phyloP scores from a whole-genome alignment of 2,329 filamentous ascomycete species.

The Diaporthe aspalathi region DNA sequence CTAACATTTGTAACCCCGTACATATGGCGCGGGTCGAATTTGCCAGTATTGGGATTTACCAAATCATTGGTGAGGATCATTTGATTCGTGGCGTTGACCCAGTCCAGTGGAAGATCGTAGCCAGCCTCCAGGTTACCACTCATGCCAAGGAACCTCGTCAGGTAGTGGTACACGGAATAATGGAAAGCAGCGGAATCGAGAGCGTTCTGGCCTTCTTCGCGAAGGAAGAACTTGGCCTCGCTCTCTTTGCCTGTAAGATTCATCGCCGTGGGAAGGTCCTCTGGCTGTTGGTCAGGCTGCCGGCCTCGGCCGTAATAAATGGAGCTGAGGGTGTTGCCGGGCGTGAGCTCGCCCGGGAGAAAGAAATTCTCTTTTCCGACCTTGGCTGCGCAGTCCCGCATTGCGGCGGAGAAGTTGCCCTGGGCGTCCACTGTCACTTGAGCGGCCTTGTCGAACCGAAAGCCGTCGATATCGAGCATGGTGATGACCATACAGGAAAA shows the following conservation, averaged over 20 bases:
- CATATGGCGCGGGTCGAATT: constrained; percentile 72
- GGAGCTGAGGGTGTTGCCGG: constrained; percentile 69
- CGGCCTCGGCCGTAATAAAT: constrained; percentile 72
- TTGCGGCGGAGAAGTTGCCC: constrained; percentile 66
- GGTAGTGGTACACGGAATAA: constrained; percentile 72
- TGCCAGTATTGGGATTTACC: constrained; percentile 65
- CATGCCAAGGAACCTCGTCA: constrained; percentile 70
- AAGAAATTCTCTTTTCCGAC: constrained; percentile 73
- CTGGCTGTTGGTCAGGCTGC: constrained; percentile 63
- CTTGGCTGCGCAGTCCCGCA: constrained; percentile 67
- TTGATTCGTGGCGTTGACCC: constrained; percentile 61
- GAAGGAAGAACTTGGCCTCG: constrained; percentile 60
- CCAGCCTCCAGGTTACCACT: constrained; percentile 67
- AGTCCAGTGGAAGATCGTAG: constrained; percentile 65
- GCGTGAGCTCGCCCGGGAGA: constrained; percentile 72
- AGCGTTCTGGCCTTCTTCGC: constrained; percentile 61
- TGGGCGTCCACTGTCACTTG: constrained; percentile 72
- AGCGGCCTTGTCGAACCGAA: constrained; percentile 74
- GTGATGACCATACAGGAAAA: constrained; percentile 73
- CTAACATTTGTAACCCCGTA: constrained; percentile 54
- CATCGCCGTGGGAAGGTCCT: constrained; percentile 60
- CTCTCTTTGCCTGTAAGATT: constrained; percentile 55
- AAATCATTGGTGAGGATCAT: constrained; percentile 68
- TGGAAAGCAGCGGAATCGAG: constrained; percentile 72
- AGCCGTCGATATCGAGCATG: constrained; percentile 74